Percentiles rank a stretch among this genome's conserved stretches.
These are phyloP conservation scores for Filobasidium floriforme DNA, from an alignment of 768 basidiomycete species.

Conservation along the genomic window DNA sequence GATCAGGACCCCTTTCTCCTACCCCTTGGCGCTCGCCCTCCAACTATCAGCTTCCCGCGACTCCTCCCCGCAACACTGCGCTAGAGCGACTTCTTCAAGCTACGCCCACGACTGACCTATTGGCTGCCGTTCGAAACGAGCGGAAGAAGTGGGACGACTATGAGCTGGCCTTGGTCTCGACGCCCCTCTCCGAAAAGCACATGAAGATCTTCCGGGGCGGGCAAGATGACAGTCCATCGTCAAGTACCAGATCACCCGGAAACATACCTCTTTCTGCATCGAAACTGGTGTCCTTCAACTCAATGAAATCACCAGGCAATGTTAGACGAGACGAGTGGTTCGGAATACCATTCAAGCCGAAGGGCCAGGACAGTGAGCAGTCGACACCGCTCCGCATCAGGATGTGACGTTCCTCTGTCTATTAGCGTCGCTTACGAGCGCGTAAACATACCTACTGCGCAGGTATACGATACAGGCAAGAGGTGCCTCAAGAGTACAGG, in stretches of 20 bases:
- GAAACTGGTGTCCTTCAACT: conserved; percentile 8
- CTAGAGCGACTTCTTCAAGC: neutral
- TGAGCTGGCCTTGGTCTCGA: neutral
- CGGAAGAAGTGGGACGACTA: neutral
- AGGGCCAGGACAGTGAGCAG: neutral
- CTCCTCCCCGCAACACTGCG: neutral
- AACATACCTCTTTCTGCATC: neutral
- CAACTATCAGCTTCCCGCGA: neutral
- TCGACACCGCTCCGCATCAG: no score
- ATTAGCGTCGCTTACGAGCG: no score
- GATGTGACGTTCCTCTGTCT: no score
- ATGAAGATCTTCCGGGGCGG: neutral
- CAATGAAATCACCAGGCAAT: conserved; percentile 2
- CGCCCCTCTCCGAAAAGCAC: neutral
- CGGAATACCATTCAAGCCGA: neutral
- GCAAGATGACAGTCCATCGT: neutral
- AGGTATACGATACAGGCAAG: conserved; percentile 4
- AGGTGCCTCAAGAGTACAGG: conserved; percentile 6
- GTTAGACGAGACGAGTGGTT: neutral
- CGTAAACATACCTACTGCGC: no score
- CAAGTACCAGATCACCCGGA: neutral
- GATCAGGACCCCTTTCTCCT: neutral
- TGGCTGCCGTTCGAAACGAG: neutral
- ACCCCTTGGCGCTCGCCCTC: neutral
- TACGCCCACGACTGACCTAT: neutral